Evolutionary conservation across 768 basidiomycete species (phyloP).

Genomic region (Boletales sp.): DNA sequence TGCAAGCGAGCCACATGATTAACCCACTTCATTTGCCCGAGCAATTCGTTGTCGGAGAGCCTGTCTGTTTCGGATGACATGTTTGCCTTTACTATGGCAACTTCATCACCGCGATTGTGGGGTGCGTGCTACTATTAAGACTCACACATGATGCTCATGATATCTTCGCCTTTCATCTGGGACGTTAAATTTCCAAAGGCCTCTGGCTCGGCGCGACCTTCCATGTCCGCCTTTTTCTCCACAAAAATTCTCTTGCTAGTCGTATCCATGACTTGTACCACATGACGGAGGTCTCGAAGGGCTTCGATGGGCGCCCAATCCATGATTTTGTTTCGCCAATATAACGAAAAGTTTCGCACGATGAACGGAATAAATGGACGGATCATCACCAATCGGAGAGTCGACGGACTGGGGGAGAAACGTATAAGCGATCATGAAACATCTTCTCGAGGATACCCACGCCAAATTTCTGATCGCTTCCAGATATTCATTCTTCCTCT

Average conservation of each 20-base stretch:
- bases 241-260: conserved; percentile 25
- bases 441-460: conserved; percentile 18
- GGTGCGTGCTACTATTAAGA: background rate
- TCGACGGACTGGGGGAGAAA: conserved; percentile 19
- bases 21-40: conserved; percentile 38
- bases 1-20: background rate
- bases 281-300: conserved; percentile 23
- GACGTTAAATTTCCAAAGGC: conserved; percentile 7
- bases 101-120: background rate
- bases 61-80: conserved; percentile 25
- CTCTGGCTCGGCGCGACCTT: conserved; percentile 7
- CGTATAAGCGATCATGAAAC: background rate
- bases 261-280: conserved; percentile 29
- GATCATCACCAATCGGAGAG: conserved; percentile 24
- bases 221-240: conserved; percentile 27
- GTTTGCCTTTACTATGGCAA: conserved; percentile 33
- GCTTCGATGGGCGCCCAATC: conserved; percentile 30
- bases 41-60: conserved; percentile 33
- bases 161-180: conserved; percentile 27
- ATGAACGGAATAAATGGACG: conserved; percentile 32
- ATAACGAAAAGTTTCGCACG: conserved; percentile 25
- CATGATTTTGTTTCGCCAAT: conserved; percentile 32
- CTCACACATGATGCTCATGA: conserved; percentile 41
- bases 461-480: conserved; percentile 28
- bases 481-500: conserved; percentile 25